A percentile compares a stretch with the other conserved stretches of the same genome.
These are phyloP conservation scores for Lactifluus echinatus DNA, from an alignment of 768 basidiomycete species.

Conservation along the genomic window DNA sequence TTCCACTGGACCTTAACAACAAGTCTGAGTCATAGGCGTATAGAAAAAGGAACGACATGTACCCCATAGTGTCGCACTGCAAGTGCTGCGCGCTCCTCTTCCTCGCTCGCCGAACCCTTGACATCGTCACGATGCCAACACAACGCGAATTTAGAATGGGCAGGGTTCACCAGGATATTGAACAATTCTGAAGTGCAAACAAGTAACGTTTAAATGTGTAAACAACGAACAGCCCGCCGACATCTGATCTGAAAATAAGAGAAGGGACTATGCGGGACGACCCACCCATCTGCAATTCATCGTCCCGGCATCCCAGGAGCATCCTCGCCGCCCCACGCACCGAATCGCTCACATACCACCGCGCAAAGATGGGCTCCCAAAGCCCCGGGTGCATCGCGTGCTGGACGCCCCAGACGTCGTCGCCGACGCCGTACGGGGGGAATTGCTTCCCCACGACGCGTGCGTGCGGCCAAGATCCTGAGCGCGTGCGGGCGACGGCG, in stretches of 20 bases:
- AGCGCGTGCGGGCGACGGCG: constrained; percentile 44
- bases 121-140: constrained; percentile 80
- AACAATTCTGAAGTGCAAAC: constrained; percentile 56
- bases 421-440: constrained; percentile 54
- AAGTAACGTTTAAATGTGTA: background rate
- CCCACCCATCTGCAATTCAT: constrained; percentile 67
- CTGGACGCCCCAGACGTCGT: constrained; percentile 76
- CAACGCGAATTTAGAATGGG: constrained; percentile 54
- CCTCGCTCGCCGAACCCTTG: constrained; percentile 42
- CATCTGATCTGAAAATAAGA: too few relatives aligned
- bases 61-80: constrained; percentile 58
- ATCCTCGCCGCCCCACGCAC: constrained; percentile 37
- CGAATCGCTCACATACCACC: constrained; percentile 56
- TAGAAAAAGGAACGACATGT: constrained; percentile 1
- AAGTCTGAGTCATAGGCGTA: background rate
- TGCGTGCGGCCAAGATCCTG: constrained; percentile 54
- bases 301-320: constrained; percentile 48
- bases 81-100: constrained; percentile 54
- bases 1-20: constrained; percentile 61
- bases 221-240: too few relatives aligned
- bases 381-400: constrained; percentile 76
- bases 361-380: constrained; percentile 46
- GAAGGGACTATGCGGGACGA: too few relatives aligned
- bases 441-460: constrained; percentile 74
- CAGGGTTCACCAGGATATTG: constrained; percentile 67